These are phyloP conservation scores for Anisodus tanguticus DNA, from an alignment of 257 asterid genomes.

Conservation along the genomic window DNA sequence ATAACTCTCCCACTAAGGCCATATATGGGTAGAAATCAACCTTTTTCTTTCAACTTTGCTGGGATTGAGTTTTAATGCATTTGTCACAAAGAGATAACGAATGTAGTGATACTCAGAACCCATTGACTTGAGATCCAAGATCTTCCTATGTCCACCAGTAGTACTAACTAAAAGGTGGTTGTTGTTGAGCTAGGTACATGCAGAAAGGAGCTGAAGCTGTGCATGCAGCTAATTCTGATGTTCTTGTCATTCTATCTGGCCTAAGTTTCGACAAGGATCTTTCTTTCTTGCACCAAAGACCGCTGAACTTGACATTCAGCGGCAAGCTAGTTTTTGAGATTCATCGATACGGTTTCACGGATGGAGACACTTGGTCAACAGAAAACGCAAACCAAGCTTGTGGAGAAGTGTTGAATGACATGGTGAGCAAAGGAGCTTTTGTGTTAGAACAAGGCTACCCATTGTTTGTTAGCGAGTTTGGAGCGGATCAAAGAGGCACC, in stretches of 20 bases:
- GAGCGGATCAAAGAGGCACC: slow-evolving; percentile 75
- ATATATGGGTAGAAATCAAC: background rate
- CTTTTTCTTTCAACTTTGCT: background rate
- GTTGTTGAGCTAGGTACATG: slow-evolving; percentile 58
- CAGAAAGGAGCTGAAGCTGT: slow-evolving; percentile 90
- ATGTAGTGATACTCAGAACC: background rate
- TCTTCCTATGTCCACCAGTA: background rate
- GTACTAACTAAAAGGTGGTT: background rate
- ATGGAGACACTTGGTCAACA: slow-evolving; percentile 66
- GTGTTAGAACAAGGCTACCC: slow-evolving; percentile 88
- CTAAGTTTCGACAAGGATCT: slow-evolving; percentile 70
- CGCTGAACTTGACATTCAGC: slow-evolving; percentile 57
- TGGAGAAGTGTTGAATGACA: slow-evolving; percentile 54
- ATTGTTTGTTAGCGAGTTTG: slow-evolving; percentile 84
- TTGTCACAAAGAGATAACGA: background rate
- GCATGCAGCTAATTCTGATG: slow-evolving; percentile 76
- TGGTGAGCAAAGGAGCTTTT: slow-evolving; percentile 57
- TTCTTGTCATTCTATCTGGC: slow-evolving; percentile 79
- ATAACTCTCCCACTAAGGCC: background rate
- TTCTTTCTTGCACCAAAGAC: slow-evolving; percentile 55
- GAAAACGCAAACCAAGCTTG: slow-evolving; percentile 84
- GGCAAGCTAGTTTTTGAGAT: slow-evolving; percentile 74
- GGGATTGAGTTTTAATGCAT: background rate
- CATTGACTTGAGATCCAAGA: background rate
- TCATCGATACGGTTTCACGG: slow-evolving; percentile 86